Evolutionary conservation across 2,329 filamentous ascomycete species (phyloP).

Genomic region (Colletotrichum sublineola): DNA sequence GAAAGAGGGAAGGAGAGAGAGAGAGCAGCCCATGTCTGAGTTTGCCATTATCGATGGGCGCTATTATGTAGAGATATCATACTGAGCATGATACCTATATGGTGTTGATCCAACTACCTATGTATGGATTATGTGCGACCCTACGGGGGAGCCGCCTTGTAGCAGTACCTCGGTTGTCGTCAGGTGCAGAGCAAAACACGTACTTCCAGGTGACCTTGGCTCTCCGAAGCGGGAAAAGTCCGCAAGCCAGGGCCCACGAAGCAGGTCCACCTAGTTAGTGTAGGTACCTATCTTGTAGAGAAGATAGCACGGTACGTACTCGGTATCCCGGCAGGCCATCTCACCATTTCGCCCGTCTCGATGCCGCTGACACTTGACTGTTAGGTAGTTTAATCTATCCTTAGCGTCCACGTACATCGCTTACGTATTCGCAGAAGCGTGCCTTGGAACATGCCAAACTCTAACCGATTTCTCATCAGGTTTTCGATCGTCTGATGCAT

Average conservation of each 20-base stretch:
- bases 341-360: background rate
- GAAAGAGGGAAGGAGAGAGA: no score
- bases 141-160: no score
- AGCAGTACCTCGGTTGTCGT: background rate
- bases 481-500: constrained; percentile 22
- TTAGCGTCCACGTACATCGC: constrained; percentile 25
- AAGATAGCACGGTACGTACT: constrained; percentile 3
- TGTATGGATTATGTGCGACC: no score
- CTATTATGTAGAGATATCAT: no score
- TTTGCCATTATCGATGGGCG: background rate
- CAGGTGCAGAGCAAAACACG: background rate
- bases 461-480: constrained; percentile 26
- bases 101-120: no score
- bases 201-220: constrained; percentile 1
- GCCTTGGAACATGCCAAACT: constrained; percentile 41
- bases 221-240: constrained; percentile 14
- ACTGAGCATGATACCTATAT: no score
- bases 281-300: background rate
- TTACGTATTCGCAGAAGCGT: constrained; percentile 33
- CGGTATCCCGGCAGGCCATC: background rate
- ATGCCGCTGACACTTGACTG: constrained; percentile 2
- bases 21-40: background rate
- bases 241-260: constrained; percentile 5
- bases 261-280: background rate
- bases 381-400: constrained; percentile 19